Percentiles rank a stretch among this genome's conserved stretches.
Evolutionary conservation across 768 basidiomycete species (phyloP).

Genomic region (Lyophyllum decastes): DNA sequence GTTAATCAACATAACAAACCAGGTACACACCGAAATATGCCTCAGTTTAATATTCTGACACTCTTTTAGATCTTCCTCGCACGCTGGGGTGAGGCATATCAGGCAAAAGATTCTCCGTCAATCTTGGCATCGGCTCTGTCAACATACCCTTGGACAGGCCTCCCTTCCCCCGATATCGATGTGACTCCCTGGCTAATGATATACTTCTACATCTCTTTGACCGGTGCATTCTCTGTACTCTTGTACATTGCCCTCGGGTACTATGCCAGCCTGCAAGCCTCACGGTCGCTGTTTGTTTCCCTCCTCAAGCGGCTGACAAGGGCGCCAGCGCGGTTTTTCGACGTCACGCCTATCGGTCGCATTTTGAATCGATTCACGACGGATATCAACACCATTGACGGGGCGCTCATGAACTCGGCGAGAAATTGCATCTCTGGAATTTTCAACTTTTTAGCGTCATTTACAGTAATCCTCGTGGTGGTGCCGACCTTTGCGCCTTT

Average conservation of each 20-base stretch:
- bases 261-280: slow-evolving; percentile 69
- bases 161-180: slow-evolving; percentile 60
- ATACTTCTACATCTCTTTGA: slow-evolving; percentile 62
- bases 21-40: slow-evolving; percentile 37
- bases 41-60: neutral
- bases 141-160: slow-evolving; percentile 42
- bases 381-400: slow-evolving; percentile 77
- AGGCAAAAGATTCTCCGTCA: slow-evolving; percentile 27
- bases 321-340: slow-evolving; percentile 72
- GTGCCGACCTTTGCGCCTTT: slow-evolving; percentile 68
- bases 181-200: slow-evolving; percentile 69
- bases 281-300: slow-evolving; percentile 56
- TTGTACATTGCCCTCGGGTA: slow-evolving; percentile 63
- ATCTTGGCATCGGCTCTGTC: slow-evolving; percentile 16
- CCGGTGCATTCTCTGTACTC: slow-evolving; percentile 54
- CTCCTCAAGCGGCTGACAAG: slow-evolving; percentile 57
- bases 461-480: slow-evolving; percentile 61
- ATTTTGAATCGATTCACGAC: slow-evolving; percentile 81
- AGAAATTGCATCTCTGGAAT: slow-evolving; percentile 55
- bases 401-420: slow-evolving; percentile 56
- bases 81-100: slow-evolving; percentile 69
- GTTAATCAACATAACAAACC: slow-evolving; percentile 55
- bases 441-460: slow-evolving; percentile 63
- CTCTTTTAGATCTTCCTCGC: slow-evolving; percentile 59
- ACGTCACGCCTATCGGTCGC: slow-evolving; percentile 72